Base-by-base conservation (phyloP, 2,329 filamentous ascomycete genomes). In the Sclerotinia trifoliorum region DNA sequence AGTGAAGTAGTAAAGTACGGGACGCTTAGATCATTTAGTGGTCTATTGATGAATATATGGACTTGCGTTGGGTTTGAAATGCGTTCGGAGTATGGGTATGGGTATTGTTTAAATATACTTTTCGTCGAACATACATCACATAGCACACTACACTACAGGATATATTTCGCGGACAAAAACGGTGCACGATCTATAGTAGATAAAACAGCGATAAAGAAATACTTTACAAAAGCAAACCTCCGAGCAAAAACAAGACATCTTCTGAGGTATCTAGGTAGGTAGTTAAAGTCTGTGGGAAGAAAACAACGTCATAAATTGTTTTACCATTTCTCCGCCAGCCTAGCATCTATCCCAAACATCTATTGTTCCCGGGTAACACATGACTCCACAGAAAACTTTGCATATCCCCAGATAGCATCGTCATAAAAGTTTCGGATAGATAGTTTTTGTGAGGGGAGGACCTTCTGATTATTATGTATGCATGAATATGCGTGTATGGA, bases 211-310 rank as follows among this genome's bases (percentile, higher is more conserved):
- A 39, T 32, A 10, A 15, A 61, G 26, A 32, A 35, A n/a, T 10
- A 10, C 26, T n/a, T 5, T 3, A 7, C 39, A 32, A 11, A 6
- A 4, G 3, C 39, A 42, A 4, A 4, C 13, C 39, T 62, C 46
- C 2, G 4, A 51, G 13, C 19, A 11, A 21, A 39, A 21, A 49
- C 49, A n/a, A 24, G 44, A 19, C 10, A 26, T 49, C n/a, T 19
- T 26, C 32, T 39, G 13, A 13, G 39, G 11, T 29, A 35, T 7
- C 7, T 35, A 35, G 35, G 35, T 35, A 35, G 21, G 44, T 4
- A n/a, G 24, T 62, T 17, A 42, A 42, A 42, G 58, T 62, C 46
- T 62, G 26, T 62, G 58, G 29, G 29, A 32, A 42, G 29, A 21
- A 62, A 21, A 62, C 46, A 11, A 17, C 26, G 39, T 61, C 42